Base-by-base conservation (phyloP, 2,329 filamentous ascomycete genomes). In the Colletotrichum falcatum region DNA sequence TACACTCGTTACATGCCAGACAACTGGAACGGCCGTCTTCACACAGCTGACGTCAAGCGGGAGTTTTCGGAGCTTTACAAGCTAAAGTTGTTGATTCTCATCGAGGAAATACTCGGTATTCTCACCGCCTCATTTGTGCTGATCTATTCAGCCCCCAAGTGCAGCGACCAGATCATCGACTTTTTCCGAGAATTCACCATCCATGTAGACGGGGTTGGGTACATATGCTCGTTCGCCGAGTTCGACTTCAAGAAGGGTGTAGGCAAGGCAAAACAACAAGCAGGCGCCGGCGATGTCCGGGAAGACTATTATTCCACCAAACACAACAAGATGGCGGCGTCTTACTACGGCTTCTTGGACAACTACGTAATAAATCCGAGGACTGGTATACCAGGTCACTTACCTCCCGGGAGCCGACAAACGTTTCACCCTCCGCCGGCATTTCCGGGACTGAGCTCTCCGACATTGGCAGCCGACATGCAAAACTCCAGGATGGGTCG, bases 181-280 rank as follows among this genome's bases (percentile, higher is more conserved):
- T 99, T 99, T 81, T 98, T 99, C 84, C 91, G 96, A 48, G 96
- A 99, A 78, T 98, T 98, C 75, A 98, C 96, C 0, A 91, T 99
- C 28, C 95, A 99, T 75, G 95, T 99, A 20, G 96, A 99, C 77
- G 96, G 96, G 0, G 87, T 99, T 44, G 96, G 96, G 28, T 95
- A 98, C 74, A 94, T 98, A 14, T 99, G 96, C 81, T 98, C 95
- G 1, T 98, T 98, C 82, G 96, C 96, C 3, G 94, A 97, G 44
- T 99, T 99, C 76, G 94, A 98, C 73, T 98, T 98, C 83, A 95
- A 97, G 80, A 95, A 94, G 79, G 92, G 91, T 30, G 86, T 91
- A 28, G 83, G 82, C 18, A 82, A 83, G 33, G 78, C 79, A 5
- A 82, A 79, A 61, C 80, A 80, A 20, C 78, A 79, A 46, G 81